Evolutionary conservation across 495 filamentous ascomycete species (phyloP).

Genomic region (Glutinoglossum americanum): DNA sequence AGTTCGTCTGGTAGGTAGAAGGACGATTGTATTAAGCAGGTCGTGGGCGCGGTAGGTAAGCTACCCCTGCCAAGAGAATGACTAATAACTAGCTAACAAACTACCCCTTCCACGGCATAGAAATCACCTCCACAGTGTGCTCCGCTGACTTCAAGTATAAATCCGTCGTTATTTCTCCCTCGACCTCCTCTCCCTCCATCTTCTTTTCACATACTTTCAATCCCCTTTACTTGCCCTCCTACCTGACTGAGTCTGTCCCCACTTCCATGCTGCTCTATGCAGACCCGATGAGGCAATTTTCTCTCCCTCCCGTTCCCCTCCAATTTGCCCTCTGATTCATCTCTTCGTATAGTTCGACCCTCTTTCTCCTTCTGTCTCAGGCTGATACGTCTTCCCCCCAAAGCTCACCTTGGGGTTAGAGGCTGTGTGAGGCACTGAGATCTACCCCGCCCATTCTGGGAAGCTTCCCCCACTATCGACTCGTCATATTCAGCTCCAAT

Average conservation of each 20-base stretch:
- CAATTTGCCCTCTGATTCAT: neutral
- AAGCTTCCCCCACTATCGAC: neutral
- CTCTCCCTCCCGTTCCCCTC: neutral
- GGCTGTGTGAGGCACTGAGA: neutral
- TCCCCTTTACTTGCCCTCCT: neutral
- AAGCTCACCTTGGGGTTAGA: neutral
- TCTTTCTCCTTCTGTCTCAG: neutral
- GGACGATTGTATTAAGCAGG: too few species aligned
- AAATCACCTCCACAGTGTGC: neutral
- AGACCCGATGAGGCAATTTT: neutral
- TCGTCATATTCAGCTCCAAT: neutral
- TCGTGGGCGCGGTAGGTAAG: too few species aligned
- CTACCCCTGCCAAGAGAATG: too few species aligned
- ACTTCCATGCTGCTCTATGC: neutral
- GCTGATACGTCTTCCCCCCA: neutral
- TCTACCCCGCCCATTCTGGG: neutral
- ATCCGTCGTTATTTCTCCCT: neutral
- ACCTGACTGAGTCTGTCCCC: neutral
- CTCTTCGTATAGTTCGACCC: neutral
- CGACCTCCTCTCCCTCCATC: neutral
- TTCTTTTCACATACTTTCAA: neutral
- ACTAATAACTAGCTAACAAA: too few species aligned
- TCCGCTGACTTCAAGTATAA: neutral
- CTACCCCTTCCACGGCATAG: too few species aligned
- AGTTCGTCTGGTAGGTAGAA: too few species aligned